Base-by-base conservation (phyloP, 2,329 filamentous ascomycete species). In the Diplodia scrobiculata region DNA sequence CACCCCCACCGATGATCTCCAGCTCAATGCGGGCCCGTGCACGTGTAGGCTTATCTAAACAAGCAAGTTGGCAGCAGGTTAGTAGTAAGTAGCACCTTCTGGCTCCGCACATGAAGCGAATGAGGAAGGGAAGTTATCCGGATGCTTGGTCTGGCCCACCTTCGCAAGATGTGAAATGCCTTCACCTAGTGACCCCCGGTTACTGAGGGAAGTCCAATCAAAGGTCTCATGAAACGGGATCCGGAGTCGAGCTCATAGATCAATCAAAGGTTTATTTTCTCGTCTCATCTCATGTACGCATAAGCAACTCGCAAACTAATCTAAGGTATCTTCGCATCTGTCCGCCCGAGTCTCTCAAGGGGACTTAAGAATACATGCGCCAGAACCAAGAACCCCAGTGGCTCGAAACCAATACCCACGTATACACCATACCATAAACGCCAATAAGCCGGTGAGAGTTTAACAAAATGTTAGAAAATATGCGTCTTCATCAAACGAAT, bases 251-350 rank as follows among this genome's bases (percentile, higher is more conserved):
- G 41, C 41, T 19, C 17, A 10, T n/a, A 45, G 6, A 2, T 19
- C n/a, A 45, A 9, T 19, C 6, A 45, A 19, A 6, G 19, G 2
- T 51, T 51, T 25, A 34, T 53, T 53, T 34, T 36, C 7, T 21
- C 25, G 1, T 11, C 34, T 53, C 5, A 10, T 54, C 11, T 55
- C 55, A 19, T 48, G 5, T 34, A 14, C 13, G 14, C 27, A 41
- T 60, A 60, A 60, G 6, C 38, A 45, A 9, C 17, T 19, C 9
- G 11, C 32, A 54, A 54, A 19, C n/a, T 60, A 2, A 47, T 60
- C 55, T 60, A 60, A 59, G 55, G 55, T 60, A 60, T 60, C 55
- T 60, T 60, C 38, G 38, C 55, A 17, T 14, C 27, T n/a, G 10
- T n/a, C 32, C 19, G 14, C 36, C 36, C 36, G 5, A 14, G 3